Conservation (phyloP, 176 grass and related monocot species). For the Pharus latifolius region DNA sequence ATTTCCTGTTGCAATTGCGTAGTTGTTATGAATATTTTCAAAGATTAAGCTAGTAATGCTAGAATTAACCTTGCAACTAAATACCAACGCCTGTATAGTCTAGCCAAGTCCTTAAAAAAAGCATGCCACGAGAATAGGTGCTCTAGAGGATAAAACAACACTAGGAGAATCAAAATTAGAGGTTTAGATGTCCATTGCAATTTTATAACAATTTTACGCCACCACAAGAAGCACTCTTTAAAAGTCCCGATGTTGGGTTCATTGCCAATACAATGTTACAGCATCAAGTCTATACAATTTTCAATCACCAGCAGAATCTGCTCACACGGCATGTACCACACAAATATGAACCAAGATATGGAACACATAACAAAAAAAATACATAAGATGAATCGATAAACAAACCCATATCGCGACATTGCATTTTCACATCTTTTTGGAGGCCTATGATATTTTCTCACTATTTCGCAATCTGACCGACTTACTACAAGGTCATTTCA, state of each 20-base stretch:
- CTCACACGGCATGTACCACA: neutral
- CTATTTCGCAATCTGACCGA: neutral
- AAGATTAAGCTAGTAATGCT: too few relatives aligned
- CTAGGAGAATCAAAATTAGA: neutral
- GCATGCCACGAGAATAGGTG: too few relatives aligned
- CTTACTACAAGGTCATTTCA: neutral
- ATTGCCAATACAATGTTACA: neutral
- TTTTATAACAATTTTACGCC: neutral
- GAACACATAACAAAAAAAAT: neutral
- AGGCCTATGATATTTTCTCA: neutral
- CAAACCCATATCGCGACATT: slow-evolving; percentile 18
- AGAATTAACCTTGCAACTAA: too few relatives aligned
- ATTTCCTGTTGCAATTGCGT: too few relatives aligned
- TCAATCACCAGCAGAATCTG: neutral
- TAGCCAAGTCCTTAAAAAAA: too few relatives aligned
- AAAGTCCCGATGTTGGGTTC: neutral
- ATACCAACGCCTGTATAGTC: too few relatives aligned
- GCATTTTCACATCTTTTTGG: neutral
- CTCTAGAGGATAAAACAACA: too few relatives aligned
- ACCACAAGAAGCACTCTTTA: neutral
- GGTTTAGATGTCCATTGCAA: neutral
- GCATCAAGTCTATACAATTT: slow-evolving; percentile 3
- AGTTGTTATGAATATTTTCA: too few relatives aligned
- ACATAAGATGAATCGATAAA: slow-evolving; percentile 22
- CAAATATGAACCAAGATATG: neutral